Percentiles rank a stretch among this genome's conserved stretches.
phyloP scores from a whole-genome alignment of 2,329 filamentous ascomycete genomes.

The Fusarium longipes region DNA sequence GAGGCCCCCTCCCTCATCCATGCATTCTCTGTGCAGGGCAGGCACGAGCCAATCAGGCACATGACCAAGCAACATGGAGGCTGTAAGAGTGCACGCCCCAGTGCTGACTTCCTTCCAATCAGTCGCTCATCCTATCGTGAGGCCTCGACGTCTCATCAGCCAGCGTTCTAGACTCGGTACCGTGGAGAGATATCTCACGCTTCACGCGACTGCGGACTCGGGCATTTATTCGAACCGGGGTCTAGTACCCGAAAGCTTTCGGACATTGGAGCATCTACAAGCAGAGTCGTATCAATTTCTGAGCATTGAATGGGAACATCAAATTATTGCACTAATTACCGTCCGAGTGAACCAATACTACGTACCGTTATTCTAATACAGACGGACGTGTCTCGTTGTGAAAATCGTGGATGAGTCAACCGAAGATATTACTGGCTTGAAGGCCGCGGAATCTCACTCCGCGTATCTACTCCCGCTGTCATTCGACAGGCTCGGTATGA shows the following conservation, averaged over 20 bases:
- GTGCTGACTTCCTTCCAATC: background rate
- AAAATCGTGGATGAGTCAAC: background rate
- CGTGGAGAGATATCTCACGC: slow-evolving; percentile 11
- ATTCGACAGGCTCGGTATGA: background rate
- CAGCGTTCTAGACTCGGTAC: slow-evolving; percentile 40
- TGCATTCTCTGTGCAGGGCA: slow-evolving; percentile 19
- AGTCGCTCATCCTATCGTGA: background rate
- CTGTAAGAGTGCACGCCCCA: background rate
- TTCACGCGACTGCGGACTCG: slow-evolving; percentile 8
- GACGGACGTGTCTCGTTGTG: background rate
- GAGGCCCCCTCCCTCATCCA: slow-evolving; percentile 7
- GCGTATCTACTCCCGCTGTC: background rate
- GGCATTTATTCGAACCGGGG: background rate
- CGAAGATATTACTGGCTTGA: background rate
- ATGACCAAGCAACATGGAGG: background rate
- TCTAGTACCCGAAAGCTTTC: slow-evolving; percentile 16
- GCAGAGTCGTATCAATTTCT: background rate
- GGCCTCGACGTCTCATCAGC: slow-evolving; percentile 5
- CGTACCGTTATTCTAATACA: background rate
- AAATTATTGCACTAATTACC: background rate
- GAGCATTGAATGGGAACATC: background rate
- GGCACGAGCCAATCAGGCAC: slow-evolving; percentile 21
- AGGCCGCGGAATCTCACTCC: background rate
- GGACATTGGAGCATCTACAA: background rate
- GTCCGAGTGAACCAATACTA: background rate